These are phyloP conservation scores for Erysimum pusillum DNA, from an alignment of 441 rosid genomes.

Conservation along the genomic window DNA sequence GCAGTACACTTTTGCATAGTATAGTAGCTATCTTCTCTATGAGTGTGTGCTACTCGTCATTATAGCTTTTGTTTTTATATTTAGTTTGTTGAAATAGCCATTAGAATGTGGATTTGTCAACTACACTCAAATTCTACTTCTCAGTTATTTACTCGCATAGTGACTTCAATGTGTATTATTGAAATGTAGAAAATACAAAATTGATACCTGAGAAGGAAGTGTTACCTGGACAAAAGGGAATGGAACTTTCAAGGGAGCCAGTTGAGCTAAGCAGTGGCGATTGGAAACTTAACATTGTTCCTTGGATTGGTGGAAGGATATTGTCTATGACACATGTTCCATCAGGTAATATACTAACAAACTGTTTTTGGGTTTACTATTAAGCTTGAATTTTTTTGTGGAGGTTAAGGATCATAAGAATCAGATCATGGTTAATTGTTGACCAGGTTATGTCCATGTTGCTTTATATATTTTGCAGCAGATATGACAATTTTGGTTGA, in stretches of 20 bases:
- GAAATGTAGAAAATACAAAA: slow-evolving; percentile 67
- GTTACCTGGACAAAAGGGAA: slow-evolving; percentile 67
- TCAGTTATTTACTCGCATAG: not conserved
- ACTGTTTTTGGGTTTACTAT: slow-evolving; percentile 3
- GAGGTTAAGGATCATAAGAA: slow-evolving; percentile 2
- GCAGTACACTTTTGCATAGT: not conserved
- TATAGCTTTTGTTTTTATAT: not conserved
- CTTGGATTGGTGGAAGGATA: slow-evolving; percentile 98
- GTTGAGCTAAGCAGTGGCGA: slow-evolving; percentile 74
- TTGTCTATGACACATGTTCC: slow-evolving; percentile 92
- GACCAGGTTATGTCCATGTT: not conserved
- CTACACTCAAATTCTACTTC: not conserved
- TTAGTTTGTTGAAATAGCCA: not conserved
- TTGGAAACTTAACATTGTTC: slow-evolving; percentile 82
- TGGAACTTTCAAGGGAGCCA: slow-evolving; percentile 69
- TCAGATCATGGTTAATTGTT: not conserved
- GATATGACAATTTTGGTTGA: not conserved
- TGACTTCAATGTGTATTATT: slow-evolving; percentile 32
- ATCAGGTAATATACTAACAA: slow-evolving; percentile 61
- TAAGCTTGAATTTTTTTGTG: slow-evolving; percentile 5
- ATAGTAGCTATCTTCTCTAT: not conserved
- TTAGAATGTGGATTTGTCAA: not conserved
- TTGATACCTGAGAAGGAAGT: slow-evolving; percentile 69
- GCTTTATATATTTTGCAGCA: not conserved
- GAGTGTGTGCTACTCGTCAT: slow-evolving; percentile 11